phyloP scores from a whole-genome alignment of 176 grass and related monocot species.

The Chloris gayana region DNA sequence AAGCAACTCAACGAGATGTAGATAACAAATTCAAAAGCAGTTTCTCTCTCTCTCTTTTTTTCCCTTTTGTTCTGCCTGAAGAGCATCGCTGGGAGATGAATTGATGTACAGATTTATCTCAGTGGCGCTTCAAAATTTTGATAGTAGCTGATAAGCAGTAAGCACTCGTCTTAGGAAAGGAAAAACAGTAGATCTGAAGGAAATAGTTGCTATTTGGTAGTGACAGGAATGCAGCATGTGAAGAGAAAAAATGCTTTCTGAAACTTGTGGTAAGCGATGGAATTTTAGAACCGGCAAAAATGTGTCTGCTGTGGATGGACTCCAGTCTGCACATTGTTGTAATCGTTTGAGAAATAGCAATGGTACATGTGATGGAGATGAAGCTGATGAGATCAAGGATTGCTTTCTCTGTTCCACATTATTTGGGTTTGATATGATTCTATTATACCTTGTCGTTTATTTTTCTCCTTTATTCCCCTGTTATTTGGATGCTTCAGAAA shows the following conservation, averaged over 20 bases:
- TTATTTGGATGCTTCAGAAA: no score
- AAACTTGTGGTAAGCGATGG: neutral
- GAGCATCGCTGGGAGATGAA: constrained; percentile 29
- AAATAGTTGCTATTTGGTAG: constrained; percentile 1
- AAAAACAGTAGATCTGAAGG: constrained; percentile 3
- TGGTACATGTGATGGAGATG: constrained; percentile 22
- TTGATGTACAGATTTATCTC: constrained; percentile 37
- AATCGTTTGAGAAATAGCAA: constrained; percentile 13
- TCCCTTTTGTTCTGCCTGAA: neutral
- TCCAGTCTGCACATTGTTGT: neutral
- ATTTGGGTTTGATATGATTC: neutral
- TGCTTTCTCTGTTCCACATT: neutral
- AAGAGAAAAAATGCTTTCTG: constrained; percentile 17
- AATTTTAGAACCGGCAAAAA: neutral
- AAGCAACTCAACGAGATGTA: constrained; percentile 22
- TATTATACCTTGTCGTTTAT: no score
- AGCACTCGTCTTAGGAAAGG: constrained; percentile 8
- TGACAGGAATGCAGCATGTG: neutral
- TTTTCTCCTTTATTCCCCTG: neutral
- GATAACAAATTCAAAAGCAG: constrained; percentile 4
- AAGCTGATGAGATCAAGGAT: neutral
- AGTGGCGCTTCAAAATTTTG: constrained; percentile 31
- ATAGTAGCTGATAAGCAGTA: constrained; percentile 4
- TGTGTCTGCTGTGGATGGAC: neutral
- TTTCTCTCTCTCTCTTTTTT: neutral